phyloP scores from a whole-genome alignment of 1,284 basidiomycete genomes.

The Apiotrichum siamense region DNA sequence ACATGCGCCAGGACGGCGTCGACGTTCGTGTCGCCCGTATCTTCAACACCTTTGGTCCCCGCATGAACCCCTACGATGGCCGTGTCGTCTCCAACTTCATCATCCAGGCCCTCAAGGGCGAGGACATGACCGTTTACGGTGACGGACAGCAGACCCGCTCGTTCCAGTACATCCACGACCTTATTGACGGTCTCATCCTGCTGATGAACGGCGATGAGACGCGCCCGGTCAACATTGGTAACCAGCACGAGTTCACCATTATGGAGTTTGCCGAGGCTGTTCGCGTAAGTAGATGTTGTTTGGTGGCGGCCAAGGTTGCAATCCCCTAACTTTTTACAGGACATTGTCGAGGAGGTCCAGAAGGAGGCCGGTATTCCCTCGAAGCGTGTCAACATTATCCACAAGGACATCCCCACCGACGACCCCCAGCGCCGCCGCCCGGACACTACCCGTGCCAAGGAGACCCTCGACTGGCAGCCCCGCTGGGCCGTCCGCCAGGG shows the following conservation, averaged over 20 bases:
- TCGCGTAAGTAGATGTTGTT: conserved; percentile 37
- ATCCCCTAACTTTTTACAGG: conserved; percentile 33
- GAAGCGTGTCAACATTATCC: conserved; percentile 64
- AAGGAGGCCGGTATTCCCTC: conserved; percentile 63
- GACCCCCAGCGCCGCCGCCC: conserved; percentile 91
- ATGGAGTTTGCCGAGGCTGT: conserved; percentile 81
- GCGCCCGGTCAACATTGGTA: conserved; percentile 92
- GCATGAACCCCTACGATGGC: conserved; percentile 91
- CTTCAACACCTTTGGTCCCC: conserved; percentile 62
- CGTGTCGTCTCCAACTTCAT: conserved; percentile 98
- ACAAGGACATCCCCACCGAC: conserved; percentile 82
- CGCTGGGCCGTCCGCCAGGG: conserved; percentile 55
- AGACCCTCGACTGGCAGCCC: conserved; percentile 85
- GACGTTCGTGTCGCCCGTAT: conserved; percentile 93
- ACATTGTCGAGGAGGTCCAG: conserved; percentile 83
- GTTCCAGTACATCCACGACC: conserved; percentile 73
- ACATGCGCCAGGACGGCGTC: conserved; percentile 86
- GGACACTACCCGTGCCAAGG: conserved; percentile 83
- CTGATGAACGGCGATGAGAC: conserved; percentile 88
- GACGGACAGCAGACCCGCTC: conserved; percentile 94
- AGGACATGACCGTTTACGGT: conserved; percentile 95
- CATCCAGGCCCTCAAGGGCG: conserved; percentile 87
- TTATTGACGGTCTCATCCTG: conserved; percentile 63
- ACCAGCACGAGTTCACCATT: conserved; percentile 89
- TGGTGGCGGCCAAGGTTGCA: background rate